Percentiles rank a stretch among this genome's conserved stretches.
These are phyloP conservation scores for Globomyces pollinis-pini DNA, from an alignment of 192 early-diverging fungal genomes.

Conservation along the genomic window DNA sequence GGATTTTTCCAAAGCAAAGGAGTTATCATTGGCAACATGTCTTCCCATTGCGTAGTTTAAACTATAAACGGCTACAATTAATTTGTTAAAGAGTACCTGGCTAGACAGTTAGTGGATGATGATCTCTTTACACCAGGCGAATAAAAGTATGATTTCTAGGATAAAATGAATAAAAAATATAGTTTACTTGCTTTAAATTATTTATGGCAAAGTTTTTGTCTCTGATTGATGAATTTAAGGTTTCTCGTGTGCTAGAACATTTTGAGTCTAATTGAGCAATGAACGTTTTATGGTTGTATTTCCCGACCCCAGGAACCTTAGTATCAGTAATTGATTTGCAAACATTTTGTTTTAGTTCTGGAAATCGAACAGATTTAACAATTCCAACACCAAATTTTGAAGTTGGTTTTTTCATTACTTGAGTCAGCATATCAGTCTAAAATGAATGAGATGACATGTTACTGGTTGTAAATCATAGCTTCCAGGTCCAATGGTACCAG, in stretches of 20 bases:
- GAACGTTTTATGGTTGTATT: conserved; percentile 32
- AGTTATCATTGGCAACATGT: conserved; percentile 35
- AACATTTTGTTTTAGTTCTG: conserved; percentile 19
- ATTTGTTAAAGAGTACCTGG: too few species aligned
- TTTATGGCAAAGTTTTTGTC: too few species aligned
- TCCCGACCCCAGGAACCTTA: conserved; percentile 21
- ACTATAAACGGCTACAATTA: conserved; percentile 37
- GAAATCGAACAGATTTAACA: conserved; percentile 22
- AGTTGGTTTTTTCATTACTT: conserved; percentile 19
- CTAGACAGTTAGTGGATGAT: too few species aligned
- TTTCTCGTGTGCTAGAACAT: background rate
- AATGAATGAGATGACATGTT: background rate
- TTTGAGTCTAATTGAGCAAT: conserved; percentile 15
- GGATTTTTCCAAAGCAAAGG: conserved; percentile 34
- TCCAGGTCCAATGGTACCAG: conserved; percentile 26
- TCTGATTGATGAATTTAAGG: background rate
- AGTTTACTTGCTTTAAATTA: too few species aligned
- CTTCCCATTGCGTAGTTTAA: conserved; percentile 41
- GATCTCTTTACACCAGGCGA: conserved; percentile 10
- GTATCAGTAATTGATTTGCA: background rate
- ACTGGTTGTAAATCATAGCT: conserved; percentile 31
- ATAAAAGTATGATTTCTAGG: background rate
- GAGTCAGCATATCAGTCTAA: conserved; percentile 21
- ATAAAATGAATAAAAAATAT: background rate
- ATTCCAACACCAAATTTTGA: conserved; percentile 26